phyloP scores from a whole-genome alignment of 192 early-diverging fungal species.

The Gonapodya prolifera region DNA sequence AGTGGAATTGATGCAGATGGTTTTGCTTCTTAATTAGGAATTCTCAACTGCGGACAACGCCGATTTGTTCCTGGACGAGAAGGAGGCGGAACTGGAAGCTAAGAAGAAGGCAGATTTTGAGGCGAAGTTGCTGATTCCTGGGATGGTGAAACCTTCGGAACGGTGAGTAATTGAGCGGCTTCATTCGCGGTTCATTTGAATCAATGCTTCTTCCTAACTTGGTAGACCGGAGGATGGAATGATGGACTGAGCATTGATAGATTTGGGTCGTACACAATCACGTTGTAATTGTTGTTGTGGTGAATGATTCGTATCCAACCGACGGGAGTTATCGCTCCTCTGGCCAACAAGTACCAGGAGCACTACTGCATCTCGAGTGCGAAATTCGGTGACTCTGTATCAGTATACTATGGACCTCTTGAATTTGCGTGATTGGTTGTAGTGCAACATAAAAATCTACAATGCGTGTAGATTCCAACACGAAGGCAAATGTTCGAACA shows the following conservation, averaged over 20 bases:
- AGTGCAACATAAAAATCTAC: too few relatives aligned
- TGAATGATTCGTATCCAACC: background rate
- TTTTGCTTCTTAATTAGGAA: conserved; percentile 40
- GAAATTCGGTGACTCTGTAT: too few relatives aligned
- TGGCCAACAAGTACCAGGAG: too few relatives aligned
- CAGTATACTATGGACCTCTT: too few relatives aligned
- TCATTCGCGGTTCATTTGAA: background rate
- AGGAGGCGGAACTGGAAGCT: conserved; percentile 66
- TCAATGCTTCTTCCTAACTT: background rate
- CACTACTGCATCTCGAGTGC: too few relatives aligned
- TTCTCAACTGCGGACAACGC: conserved; percentile 77
- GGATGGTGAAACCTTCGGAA: conserved; percentile 92
- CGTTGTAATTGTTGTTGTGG: background rate
- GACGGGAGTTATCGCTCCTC: too few relatives aligned
- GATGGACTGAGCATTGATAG: conserved; percentile 19
- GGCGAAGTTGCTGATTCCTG: conserved; percentile 75
- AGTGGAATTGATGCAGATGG: background rate
- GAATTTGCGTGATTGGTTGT: too few relatives aligned
- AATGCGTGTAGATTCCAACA: too few relatives aligned
- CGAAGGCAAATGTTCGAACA: too few relatives aligned
- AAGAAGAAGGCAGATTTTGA: conserved; percentile 72
- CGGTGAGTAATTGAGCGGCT: conserved; percentile 10
- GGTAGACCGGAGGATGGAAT: conserved; percentile 28
- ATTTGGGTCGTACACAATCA: background rate
- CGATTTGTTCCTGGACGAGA: conserved; percentile 74